Base-by-base conservation (phyloP, 1,139 yeast species). In the Candida glucosophila region DNA sequence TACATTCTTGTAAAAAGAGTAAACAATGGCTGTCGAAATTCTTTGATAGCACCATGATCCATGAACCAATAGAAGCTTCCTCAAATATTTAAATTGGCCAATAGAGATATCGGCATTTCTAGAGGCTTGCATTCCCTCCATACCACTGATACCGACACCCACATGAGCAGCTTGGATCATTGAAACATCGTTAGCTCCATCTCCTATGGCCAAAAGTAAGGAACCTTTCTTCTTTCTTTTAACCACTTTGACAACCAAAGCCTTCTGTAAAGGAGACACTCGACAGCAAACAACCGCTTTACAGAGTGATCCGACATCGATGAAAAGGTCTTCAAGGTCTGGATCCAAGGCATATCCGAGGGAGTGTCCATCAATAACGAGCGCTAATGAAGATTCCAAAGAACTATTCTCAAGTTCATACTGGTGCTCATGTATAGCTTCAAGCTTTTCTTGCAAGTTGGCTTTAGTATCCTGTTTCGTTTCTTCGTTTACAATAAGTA, bases 121-220 rank as follows among this genome's bases (percentile, higher is more conserved):
- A 0, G 98, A 97, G 6, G 98, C 98, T 53, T 92, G 99, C 86
- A 88, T 88, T 41, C 99, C 99, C 58, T 92, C 98, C 56, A 85
- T 94, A 51, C 98, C 98, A 24, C 95, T 94, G 43, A 90, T 90
- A 55, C 98, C 98, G 25, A 90, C 92, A 41, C 98, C 98, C 17
- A 90, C 92, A 55, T 90, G 92, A 2, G 98, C 98, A 19, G 94
- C 86, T 51, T 90, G 97, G 40, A 90, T 90, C 98, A 90, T 90
- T 5, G 97, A 94, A 35, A 90, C 98, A 57, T 90, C 98, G 49
- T 90, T 90, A 20, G 97, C 93, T 32, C 98, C 98, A 52, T 90
- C 98, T 36, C 98, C 98, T 50, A 90, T 82, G 2, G 97, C 93
- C 37, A 90, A 62, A 2, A 96, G 81, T 35, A 90, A 64, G 7